Conservation (phyloP, 2,329 filamentous ascomycete genomes). For the Drechslera avenae region DNA sequence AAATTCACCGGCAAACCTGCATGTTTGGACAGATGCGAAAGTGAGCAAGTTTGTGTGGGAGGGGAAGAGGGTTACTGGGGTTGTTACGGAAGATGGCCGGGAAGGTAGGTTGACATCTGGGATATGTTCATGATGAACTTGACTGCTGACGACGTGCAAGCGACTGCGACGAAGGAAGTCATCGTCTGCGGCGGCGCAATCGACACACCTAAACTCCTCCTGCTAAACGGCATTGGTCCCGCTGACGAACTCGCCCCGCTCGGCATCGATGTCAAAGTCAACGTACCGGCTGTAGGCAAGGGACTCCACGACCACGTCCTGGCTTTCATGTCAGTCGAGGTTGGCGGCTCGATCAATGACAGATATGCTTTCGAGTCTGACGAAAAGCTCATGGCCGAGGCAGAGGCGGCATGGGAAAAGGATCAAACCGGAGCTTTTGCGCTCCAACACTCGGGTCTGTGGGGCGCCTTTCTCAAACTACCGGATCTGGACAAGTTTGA, state of each 20-base stretch:
- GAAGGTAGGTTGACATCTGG: conserved; percentile 31
- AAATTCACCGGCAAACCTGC: conserved; percentile 57
- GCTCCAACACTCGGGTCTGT: conserved; percentile 54
- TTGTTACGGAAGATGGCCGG: conserved; percentile 36
- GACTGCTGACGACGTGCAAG: conserved; percentile 13
- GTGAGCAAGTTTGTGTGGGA: conserved; percentile 47
- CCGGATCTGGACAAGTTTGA: conserved; percentile 47
- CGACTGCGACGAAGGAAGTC: conserved; percentile 40
- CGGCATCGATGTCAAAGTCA: conserved; percentile 49
- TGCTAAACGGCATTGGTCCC: conserved; percentile 58
- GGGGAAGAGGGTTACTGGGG: conserved; percentile 36
- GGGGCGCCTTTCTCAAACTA: conserved; percentile 61
- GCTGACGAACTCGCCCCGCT: conserved; percentile 49
- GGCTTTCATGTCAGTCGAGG: conserved; percentile 54
- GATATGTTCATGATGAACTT: background rate
- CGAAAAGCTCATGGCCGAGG: conserved; percentile 46
- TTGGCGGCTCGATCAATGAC: conserved; percentile 46
- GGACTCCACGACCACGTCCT: conserved; percentile 54
- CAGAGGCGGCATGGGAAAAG: conserved; percentile 52
- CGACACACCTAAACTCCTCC: conserved; percentile 49
- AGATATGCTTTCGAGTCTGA: conserved; percentile 49
- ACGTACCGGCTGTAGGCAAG: conserved; percentile 52
- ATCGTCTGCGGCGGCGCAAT: conserved; percentile 42
- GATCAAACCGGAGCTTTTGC: conserved; percentile 39
- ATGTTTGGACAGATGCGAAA: conserved; percentile 55